Conservation (phyloP, 441 rosid genomes). For the Euphorbia celastroides region DNA sequence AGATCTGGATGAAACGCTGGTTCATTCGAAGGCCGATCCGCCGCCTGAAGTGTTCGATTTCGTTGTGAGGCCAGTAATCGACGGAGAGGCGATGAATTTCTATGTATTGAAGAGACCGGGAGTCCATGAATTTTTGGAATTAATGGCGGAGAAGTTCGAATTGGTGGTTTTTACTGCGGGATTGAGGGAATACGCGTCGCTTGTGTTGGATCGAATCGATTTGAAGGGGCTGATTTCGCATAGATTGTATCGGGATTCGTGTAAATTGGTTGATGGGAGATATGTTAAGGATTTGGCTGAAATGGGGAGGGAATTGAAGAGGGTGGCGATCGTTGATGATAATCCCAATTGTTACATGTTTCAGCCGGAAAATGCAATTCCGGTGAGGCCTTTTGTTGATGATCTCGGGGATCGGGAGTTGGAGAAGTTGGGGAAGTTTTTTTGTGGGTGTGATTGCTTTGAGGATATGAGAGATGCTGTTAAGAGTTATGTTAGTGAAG, state of each 20-base stretch:
- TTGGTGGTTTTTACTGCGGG: slow-evolving; percentile 91
- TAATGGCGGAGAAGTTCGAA: slow-evolving; percentile 45
- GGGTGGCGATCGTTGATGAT: slow-evolving; percentile 58
- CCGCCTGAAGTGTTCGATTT: slow-evolving; percentile 55
- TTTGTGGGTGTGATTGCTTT: slow-evolving; percentile 39
- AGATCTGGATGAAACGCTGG: slow-evolving; percentile 82
- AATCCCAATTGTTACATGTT: slow-evolving; percentile 65
- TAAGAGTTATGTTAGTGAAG: slow-evolving; percentile 30
- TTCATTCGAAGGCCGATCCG: slow-evolving; percentile 69
- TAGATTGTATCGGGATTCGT: slow-evolving; percentile 59
- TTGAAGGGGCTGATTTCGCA: slow-evolving; percentile 40
- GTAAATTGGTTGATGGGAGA: slow-evolving; percentile 55
- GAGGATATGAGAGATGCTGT: slow-evolving; percentile 76
- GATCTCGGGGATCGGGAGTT: slow-evolving; percentile 54
- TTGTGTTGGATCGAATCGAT: slow-evolving; percentile 60
- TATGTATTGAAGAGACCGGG: slow-evolving; percentile 86
- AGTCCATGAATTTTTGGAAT: slow-evolving; percentile 55
- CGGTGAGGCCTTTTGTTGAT: slow-evolving; percentile 50
- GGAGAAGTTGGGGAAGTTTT: slow-evolving; percentile 44
- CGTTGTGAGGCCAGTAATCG: slow-evolving; percentile 51
- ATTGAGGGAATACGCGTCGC: slow-evolving; percentile 59
- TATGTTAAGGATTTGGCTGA: slow-evolving; percentile 62
- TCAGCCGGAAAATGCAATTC: slow-evolving; percentile 81
- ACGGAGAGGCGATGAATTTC: slow-evolving; percentile 52
- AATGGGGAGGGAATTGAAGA: slow-evolving; percentile 49